Evolutionary conservation across 1,139 yeast genomes (phyloP), one percentile per base, ranked within the genome.

Genomic region (Blastobotrys persicus): DNA sequence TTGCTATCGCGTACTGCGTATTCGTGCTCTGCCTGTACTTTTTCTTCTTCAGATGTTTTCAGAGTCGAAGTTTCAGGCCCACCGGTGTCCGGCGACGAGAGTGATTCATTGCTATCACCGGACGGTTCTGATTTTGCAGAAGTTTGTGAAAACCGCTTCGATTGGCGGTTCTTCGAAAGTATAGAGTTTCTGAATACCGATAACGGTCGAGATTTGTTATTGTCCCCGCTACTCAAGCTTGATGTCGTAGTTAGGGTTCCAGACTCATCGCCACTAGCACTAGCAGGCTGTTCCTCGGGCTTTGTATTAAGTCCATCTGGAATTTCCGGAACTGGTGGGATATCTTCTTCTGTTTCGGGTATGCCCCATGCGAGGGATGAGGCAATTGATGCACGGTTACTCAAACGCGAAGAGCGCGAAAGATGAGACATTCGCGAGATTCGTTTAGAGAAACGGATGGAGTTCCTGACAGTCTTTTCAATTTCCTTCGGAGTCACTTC

Each of bases 391-490:
- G 69, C 55, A 2, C 74, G 57, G 28, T 55, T 58, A 31, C 47
- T 43, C 31, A 42, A 23, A 9, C 48, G 45, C 2, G 50, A 44
- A 14, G 19, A 11, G 19, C 45, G 45, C 31, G 62, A 56, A 31
- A 58, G 46, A 35, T 67, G 45, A 18, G 67, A 59, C 54, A 62
- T 54, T 37, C 75, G 66, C 4, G 82, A 80, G 55, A 83, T 67
- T 47, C 88, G 73, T 16, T 82, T 83, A 45, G 89, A 83, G 59
- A 85, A 81, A 51, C 94, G 73, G 18, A 87, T 89, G 5, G 96
- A 87, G 63, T 88, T 89, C 28, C 95, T 73, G 42, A 91, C 80
- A 1, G 96, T 89, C 53, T 84, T 83, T 56, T 87, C 86, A 54
- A 92, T 75, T 50, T 84, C 86, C 44, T 77, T 75, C 47, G 82